Evolutionary conservation across 2,329 filamentous ascomycete species (phyloP).

Genomic region (Nothophoma quercina): DNA sequence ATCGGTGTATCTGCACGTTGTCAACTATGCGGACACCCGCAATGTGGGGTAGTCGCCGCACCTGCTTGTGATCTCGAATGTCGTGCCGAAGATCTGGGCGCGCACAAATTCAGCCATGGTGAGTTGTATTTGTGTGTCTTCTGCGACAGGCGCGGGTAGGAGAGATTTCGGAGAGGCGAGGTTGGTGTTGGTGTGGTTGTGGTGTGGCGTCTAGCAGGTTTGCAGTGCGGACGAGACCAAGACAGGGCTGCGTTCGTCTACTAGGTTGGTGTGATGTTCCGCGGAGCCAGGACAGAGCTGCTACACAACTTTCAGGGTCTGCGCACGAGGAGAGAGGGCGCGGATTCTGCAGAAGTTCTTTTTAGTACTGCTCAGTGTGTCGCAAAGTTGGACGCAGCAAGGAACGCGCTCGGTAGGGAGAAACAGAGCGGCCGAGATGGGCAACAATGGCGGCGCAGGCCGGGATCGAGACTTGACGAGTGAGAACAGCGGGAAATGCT

Average conservation of each 20-base stretch:
- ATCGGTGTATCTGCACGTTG: constrained; percentile 81
- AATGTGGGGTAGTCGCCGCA: constrained; percentile 56
- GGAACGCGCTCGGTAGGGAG: constrained; percentile 28
- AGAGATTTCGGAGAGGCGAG: constrained; percentile 23
- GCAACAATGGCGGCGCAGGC: constrained; percentile 23
- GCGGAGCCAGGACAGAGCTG: constrained; percentile 17
- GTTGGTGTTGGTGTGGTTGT: constrained; percentile 24
- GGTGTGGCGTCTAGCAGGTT: constrained; percentile 37
- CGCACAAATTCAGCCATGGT: constrained; percentile 99
- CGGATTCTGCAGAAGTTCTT: constrained; percentile 1
- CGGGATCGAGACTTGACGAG: constrained; percentile 28
- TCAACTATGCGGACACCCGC: constrained; percentile 31
- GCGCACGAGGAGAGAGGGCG: constrained; percentile 2
- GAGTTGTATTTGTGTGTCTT: constrained; percentile 36
- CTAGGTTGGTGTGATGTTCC: constrained; percentile 30
- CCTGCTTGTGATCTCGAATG: constrained; percentile 99
- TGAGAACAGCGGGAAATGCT: constrained; percentile 26
- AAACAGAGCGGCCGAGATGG: constrained; percentile 27
- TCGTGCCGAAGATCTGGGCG: constrained; percentile 99
- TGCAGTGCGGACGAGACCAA: constrained; percentile 29
- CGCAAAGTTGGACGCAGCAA: constrained; percentile 13
- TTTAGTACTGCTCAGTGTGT: constrained; percentile 9
- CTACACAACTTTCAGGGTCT: constrained; percentile 17
- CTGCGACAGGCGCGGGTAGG: constrained; percentile 34
- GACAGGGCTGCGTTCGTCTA: constrained; percentile 27